Percentiles rank a stretch among this genome's conserved stretches.
Evolutionary conservation across 148 eudicot species (phyloP).

Genomic region (Mesembryanthemum crystallinum): DNA sequence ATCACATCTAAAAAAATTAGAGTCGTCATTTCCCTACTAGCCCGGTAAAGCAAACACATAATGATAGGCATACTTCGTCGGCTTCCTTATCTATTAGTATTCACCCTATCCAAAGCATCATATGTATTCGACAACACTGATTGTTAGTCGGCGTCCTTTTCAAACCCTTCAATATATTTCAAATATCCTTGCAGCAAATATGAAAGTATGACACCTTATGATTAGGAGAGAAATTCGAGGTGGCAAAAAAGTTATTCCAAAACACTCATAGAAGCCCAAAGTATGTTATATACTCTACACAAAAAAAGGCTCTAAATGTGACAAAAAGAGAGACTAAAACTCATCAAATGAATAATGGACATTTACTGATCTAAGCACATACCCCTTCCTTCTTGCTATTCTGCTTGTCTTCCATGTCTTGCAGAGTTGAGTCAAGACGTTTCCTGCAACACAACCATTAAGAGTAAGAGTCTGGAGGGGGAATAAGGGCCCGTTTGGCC

Average conservation of each 20-base stretch:
- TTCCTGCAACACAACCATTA: constrained; percentile 46
- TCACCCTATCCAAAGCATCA: too few species aligned
- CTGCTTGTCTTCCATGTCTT: constrained; percentile 92
- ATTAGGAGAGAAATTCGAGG: neutral
- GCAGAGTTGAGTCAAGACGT: constrained; percentile 83
- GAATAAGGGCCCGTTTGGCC: too few species aligned
- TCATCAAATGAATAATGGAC: neutral
- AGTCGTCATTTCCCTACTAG: too few species aligned
- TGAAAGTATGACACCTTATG: neutral
- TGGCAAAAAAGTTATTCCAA: neutral
- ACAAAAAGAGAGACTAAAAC: neutral
- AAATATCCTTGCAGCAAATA: neutral
- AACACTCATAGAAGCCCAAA: neutral
- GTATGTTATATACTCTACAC: neutral
- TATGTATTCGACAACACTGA: too few species aligned
- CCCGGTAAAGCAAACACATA: too few species aligned
- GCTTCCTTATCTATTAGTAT: too few species aligned
- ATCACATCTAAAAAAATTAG: too few species aligned
- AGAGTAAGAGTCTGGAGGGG: neutral
- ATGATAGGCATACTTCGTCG: too few species aligned
- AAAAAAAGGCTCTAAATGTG: neutral
- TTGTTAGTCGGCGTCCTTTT: too few species aligned
- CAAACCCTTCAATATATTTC: too few species aligned
- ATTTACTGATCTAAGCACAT: constrained; percentile 5
- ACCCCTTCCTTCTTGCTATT: constrained; percentile 95